phyloP scores from a whole-genome alignment of 805 yeast genomes.

The Metschnikowia peoriensis region DNA sequence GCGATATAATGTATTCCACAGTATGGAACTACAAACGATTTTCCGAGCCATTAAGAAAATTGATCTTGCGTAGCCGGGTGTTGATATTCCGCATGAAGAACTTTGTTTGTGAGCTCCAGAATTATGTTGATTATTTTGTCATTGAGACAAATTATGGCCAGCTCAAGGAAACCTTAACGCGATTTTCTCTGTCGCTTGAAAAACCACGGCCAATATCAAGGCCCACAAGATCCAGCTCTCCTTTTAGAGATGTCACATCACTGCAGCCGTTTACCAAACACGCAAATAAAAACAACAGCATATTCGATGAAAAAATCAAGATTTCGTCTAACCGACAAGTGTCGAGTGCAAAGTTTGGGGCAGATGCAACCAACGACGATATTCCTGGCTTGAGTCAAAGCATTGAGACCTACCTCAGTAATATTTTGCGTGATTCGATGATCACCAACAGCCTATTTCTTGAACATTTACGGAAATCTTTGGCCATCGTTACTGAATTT shows the following conservation, averaged over 20 bases:
- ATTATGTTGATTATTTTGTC: conserved; percentile 57
- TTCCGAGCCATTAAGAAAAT: conserved; percentile 43
- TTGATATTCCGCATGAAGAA: conserved; percentile 58
- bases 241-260: conserved; percentile 4
- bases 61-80: conserved; percentile 55
- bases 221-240: conserved; percentile 7
- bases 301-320: conserved; percentile 24
- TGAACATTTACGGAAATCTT: conserved; percentile 42
- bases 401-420: conserved; percentile 58
- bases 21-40: conserved; percentile 62
- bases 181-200: conserved; percentile 5
- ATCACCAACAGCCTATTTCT: conserved; percentile 58
- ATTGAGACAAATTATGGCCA: conserved; percentile 53
- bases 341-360: conserved; percentile 6
- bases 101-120: conserved; percentile 53
- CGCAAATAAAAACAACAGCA: conserved; percentile 19
- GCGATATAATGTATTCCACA: conserved; percentile 51
- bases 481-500: conserved; percentile 47
- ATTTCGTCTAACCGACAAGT: conserved; percentile 8
- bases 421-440: conserved; percentile 63
- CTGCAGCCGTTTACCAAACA: conserved; percentile 12
- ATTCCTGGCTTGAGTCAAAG: conserved; percentile 34
- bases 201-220: conserved; percentile 6
- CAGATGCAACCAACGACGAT: conserved; percentile 5
- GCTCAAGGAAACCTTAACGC: conserved; percentile 29